Percentiles rank a stretch among this genome's conserved stretches.
Conservation (phyloP, 306 rosid genomes). For the Cucurbita argyrosperma region DNA sequence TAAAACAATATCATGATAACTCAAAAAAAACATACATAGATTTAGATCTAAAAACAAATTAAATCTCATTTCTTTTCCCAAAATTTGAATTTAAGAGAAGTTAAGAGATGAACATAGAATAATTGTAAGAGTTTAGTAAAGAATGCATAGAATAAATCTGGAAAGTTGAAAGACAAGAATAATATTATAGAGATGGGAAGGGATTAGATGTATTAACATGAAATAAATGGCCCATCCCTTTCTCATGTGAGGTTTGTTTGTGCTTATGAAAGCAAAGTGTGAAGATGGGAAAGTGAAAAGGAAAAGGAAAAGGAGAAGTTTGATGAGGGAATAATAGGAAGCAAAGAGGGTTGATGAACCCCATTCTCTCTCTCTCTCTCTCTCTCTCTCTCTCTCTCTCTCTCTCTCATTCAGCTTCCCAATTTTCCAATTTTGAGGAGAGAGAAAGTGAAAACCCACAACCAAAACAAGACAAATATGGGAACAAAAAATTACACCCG, state of each 20-base stretch:
- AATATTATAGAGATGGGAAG: not conserved
- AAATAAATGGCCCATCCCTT: constrained; percentile 6
- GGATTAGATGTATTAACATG: not conserved
- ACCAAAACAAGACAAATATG: too few species aligned
- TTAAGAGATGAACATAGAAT: too few species aligned
- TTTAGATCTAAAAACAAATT: too few species aligned
- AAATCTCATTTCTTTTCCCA: too few species aligned
- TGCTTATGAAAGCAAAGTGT: not conserved
- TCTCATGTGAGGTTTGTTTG: constrained; percentile 3
- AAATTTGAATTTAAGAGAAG: too few species aligned
- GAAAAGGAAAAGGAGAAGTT: not conserved
- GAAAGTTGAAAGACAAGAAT: too few species aligned
- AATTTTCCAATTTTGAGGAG: not conserved
- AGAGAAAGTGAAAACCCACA: too few species aligned
- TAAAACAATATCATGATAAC: too few species aligned
- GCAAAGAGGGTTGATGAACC: not conserved
- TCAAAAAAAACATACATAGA: too few species aligned
- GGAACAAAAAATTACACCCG: not conserved
- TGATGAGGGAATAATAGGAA: constrained; percentile 5
- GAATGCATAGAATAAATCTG: not conserved
- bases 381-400: too few species aligned
- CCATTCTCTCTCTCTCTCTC: not conserved
- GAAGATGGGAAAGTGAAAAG: not conserved
- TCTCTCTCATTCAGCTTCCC: too few species aligned
- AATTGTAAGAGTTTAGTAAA: too few species aligned